Conservation (phyloP, 805 yeast genomes). For the Kodamaea neixiangensis region DNA sequence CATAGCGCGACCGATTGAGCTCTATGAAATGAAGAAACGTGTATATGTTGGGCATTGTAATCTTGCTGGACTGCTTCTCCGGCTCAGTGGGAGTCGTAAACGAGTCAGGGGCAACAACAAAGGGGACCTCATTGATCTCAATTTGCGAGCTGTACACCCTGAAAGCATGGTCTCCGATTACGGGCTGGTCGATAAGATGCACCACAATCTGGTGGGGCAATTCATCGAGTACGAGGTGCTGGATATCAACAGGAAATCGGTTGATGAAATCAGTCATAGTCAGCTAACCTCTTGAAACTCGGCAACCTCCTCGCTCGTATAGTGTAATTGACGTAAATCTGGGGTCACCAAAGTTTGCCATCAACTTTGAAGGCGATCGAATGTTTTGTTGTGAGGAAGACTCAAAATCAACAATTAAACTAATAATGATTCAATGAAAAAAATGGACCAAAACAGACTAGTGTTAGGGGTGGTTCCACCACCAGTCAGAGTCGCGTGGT, state of each 20-base stretch:
- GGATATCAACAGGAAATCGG: background rate
- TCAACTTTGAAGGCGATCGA: too few relatives aligned
- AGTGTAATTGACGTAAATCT: too few relatives aligned
- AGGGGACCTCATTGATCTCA: background rate
- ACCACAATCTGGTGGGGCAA: background rate
- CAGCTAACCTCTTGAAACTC: background rate
- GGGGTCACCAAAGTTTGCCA: too few relatives aligned
- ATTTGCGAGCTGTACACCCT: background rate
- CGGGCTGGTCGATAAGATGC: background rate
- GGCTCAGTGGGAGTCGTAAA: background rate
- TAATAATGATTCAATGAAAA: too few relatives aligned
- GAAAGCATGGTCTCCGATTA: background rate
- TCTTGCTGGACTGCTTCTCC: background rate
- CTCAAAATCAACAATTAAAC: too few relatives aligned
- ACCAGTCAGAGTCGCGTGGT: too few relatives aligned
- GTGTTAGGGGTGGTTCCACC: too few relatives aligned
- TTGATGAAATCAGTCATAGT: background rate
- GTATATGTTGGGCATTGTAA: background rate
- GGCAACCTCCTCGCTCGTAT: too few relatives aligned
- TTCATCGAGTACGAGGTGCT: background rate
- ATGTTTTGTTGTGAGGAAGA: too few relatives aligned
- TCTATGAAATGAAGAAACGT: background rate
- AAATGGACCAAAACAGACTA: too few relatives aligned
- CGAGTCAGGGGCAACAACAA: background rate
- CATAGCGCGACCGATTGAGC: background rate